Percentiles rank a stretch among this genome's conserved stretches.
phyloP scores from a whole-genome alignment of 2,329 filamentous ascomycete genomes.

The Cyclaneusma minus region DNA sequence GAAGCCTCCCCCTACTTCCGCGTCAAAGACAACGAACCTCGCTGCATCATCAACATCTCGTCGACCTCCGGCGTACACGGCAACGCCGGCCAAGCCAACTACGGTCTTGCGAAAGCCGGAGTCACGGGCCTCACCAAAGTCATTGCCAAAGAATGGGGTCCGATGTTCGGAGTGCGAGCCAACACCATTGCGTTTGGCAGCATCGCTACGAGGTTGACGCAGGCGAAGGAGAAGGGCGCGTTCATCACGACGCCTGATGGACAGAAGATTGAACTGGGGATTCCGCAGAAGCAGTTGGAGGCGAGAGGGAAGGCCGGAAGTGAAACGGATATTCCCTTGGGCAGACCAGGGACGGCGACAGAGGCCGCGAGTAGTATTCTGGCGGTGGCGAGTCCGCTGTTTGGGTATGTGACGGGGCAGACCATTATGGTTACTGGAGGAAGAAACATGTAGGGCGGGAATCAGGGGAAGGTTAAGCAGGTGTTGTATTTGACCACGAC shows the following conservation, averaged over 20 bases:
- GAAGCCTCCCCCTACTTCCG: slow-evolving; percentile 76
- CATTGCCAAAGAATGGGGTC: slow-evolving; percentile 86
- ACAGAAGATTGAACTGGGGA: slow-evolving; percentile 58
- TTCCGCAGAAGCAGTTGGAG: slow-evolving; percentile 44
- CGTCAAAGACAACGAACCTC: slow-evolving; percentile 64
- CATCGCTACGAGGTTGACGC: slow-evolving; percentile 67
- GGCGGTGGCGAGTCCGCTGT: slow-evolving; percentile 66
- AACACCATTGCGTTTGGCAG: slow-evolving; percentile 78
- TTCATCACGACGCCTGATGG: slow-evolving; percentile 66
- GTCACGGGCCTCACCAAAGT: slow-evolving; percentile 74
- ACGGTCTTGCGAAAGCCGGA: slow-evolving; percentile 71
- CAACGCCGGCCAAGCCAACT: slow-evolving; percentile 86
- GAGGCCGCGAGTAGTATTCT: slow-evolving; percentile 69
- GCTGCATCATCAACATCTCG: slow-evolving; percentile 71
- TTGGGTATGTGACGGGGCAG: slow-evolving; percentile 75
- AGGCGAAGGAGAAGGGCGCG: slow-evolving; percentile 69
- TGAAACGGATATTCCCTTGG: slow-evolving; percentile 60
- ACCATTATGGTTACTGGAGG: slow-evolving; percentile 78
- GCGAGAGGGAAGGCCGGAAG: slow-evolving; percentile 24
- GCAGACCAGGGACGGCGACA: slow-evolving; percentile 60
- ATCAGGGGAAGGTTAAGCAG: too few relatives aligned
- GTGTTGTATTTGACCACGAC: too few relatives aligned
- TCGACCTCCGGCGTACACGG: slow-evolving; percentile 71
- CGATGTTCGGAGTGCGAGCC: slow-evolving; percentile 62
- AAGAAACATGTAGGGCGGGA: slow-evolving; percentile 33